Evolutionary conservation across 1,284 basidiomycete species (phyloP).

Genomic region (Omphalotus olearius): DNA sequence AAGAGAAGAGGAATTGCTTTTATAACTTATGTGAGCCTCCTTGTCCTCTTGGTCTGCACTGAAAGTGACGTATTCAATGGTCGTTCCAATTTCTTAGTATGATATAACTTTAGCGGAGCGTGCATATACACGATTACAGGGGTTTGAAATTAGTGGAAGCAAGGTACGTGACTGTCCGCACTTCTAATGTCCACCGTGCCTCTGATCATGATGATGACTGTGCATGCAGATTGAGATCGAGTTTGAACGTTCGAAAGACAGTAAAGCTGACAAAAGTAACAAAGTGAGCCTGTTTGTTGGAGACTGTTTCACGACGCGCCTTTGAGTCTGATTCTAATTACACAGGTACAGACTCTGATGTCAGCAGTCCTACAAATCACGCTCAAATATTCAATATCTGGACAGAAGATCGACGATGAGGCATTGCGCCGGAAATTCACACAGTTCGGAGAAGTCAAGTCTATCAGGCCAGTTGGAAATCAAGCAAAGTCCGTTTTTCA

Average conservation of each 20-base stretch:
- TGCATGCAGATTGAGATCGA: neutral
- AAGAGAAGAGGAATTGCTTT: slow-evolving; percentile 1
- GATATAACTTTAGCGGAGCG: slow-evolving; percentile 1
- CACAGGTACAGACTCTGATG: too few relatives aligned
- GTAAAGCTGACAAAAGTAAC: neutral
- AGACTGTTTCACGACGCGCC: neutral
- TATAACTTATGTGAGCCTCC: slow-evolving; percentile 3
- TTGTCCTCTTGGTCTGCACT: neutral
- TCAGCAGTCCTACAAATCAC: too few relatives aligned
- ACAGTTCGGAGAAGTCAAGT: too few relatives aligned
- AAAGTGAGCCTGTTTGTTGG: neutral
- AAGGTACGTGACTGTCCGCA: neutral
- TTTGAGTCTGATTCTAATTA: too few relatives aligned
- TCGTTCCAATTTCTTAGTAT: neutral
- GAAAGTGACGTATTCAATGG: neutral
- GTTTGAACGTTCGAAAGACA: neutral
- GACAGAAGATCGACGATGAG: too few relatives aligned
- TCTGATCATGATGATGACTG: neutral
- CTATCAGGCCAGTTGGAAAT: too few relatives aligned
- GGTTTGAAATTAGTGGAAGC: neutral
- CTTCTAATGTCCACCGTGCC: neutral
- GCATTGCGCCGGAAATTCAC: too few relatives aligned
- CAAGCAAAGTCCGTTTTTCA: too few relatives aligned
- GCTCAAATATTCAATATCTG: too few relatives aligned
- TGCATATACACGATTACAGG: neutral